Base-by-base conservation (phyloP, 1,284 basidiomycete species). In the Rugosomyces carneus region DNA sequence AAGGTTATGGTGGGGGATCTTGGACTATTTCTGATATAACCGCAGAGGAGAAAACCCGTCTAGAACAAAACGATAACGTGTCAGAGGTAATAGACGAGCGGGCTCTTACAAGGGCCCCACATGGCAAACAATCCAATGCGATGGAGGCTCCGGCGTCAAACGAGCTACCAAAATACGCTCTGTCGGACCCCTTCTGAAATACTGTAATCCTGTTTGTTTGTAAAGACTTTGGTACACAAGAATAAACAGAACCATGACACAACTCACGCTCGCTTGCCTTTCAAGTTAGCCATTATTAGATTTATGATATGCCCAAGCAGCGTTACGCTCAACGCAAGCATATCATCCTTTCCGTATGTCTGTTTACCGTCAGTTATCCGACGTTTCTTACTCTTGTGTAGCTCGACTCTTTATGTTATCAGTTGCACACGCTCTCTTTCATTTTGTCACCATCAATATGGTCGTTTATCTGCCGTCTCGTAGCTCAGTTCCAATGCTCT, bases 281-380 rank as follows among this genome's bases (percentile, higher is more conserved):
- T n/a, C n/a, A n/a, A n/a, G n/a, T n/a, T n/a, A n/a, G n/a, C n/a
- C n/a, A n/a, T n/a, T n/a, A n/a, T n/a, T 3, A 23, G 21, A 23
- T 23, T 23, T 67, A 81, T 83, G 80, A 69, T 74, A 85, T 85
- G 83, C 76, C 68, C 71, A 81, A 69, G 63, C 81, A 76, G 57
- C 72, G 78, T 66, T 69, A 84, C 80, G 80, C 74, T 56, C 84
- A 87, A 64, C 74, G 85, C 57, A 77, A 81, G 64, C 86, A 89
- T 64, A 74, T 88, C 65, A 73, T 89, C 57, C 68, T 75, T 58
- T 81, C 84, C 32, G 85, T 84, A 60, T 57, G 82, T 73, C 7
- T 3, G 42, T 37, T 35, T 15, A 44, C 42, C 34, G 34, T 21
- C 48, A 20, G 7, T 27, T 38, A 34, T 26, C 39, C 19, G 11